Conservation (phyloP, 2,329 filamentous ascomycete genomes). For the Endothia cerciana region DNA sequence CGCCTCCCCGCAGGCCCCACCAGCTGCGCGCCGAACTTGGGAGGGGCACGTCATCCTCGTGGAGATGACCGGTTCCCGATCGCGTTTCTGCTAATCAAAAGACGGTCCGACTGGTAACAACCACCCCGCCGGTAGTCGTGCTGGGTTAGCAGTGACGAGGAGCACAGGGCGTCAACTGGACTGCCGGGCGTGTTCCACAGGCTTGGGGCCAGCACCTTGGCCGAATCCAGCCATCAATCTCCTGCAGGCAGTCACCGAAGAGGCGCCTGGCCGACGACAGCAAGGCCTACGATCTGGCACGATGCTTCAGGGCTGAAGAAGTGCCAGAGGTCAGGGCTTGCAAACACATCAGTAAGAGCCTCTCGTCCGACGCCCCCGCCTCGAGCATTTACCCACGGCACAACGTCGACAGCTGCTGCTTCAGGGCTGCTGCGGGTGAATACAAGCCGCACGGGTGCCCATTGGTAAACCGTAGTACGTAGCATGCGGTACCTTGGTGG, state of each 20-base stretch:
- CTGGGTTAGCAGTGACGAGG: background rate
- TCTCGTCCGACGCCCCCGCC: too few relatives aligned
- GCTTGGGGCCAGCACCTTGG: too few relatives aligned
- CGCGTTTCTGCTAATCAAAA: slow-evolving; percentile 26
- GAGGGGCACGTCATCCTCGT: slow-evolving; percentile 5
- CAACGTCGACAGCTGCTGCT: too few relatives aligned
- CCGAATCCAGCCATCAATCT: background rate
- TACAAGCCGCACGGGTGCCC: too few relatives aligned
- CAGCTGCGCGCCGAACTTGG: background rate
- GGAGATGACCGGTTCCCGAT: slow-evolving; percentile 25
- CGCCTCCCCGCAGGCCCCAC: background rate
- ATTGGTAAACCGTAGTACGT: too few relatives aligned
- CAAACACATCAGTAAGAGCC: too few relatives aligned
- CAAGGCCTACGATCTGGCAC: background rate
- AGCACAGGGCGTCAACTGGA: background rate
- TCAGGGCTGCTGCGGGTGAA: too few relatives aligned
- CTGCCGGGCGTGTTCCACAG: background rate
- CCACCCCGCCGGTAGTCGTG: background rate
- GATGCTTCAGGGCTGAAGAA: background rate
- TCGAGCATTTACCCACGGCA: too few relatives aligned
- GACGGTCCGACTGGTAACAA: slow-evolving; percentile 5
- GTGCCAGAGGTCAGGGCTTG: too few relatives aligned
- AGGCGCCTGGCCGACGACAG: background rate
- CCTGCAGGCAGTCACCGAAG: background rate
- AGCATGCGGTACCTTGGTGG: too few relatives aligned